A percentile compares a stretch with the other conserved stretches of the same genome.
phyloP scores from a whole-genome alignment of 345 rosid genomes.

The Anastatica hierochuntica region DNA sequence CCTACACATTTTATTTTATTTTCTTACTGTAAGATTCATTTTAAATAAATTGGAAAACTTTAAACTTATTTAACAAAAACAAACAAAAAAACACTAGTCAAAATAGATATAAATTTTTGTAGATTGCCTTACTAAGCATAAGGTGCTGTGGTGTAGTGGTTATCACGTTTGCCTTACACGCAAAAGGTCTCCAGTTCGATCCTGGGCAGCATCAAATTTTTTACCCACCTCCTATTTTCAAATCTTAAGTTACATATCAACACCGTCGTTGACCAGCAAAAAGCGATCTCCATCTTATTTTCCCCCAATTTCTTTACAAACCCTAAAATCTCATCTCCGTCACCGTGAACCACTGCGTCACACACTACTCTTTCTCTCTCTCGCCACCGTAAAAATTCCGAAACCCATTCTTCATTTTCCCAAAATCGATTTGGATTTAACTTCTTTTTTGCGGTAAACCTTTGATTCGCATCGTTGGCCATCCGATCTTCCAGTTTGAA shows the following conservation, averaged over 20 bases:
- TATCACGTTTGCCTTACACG: too few species aligned
- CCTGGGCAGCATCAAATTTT: conserved; percentile 6
- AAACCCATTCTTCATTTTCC: background rate
- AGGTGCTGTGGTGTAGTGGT: conserved; percentile 26
- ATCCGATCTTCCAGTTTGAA: background rate
- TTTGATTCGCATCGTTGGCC: background rate
- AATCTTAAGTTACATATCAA: background rate
- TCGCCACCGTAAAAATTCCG: too few species aligned
- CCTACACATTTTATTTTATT: too few species aligned
- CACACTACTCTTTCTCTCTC: background rate
- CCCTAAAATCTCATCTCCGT: conserved; percentile 16
- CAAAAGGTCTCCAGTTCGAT: too few species aligned
- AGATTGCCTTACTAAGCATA: too few species aligned
- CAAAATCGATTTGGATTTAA: conserved; percentile 2
- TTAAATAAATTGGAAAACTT: too few species aligned
- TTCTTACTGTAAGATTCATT: too few species aligned
- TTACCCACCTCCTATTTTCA: too few species aligned
- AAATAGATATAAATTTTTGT: too few species aligned
- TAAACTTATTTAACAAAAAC: too few species aligned
- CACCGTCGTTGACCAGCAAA: conserved; percentile 19
- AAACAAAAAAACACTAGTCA: too few species aligned
- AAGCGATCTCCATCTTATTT: conserved; percentile 12
- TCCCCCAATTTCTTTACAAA: conserved; percentile 4
- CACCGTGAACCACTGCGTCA: conserved; percentile 4
- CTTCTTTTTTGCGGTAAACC: background rate